Percentiles rank a stretch among this genome's conserved stretches.
These are phyloP conservation scores for Solanum okadae DNA, from an alignment of 257 asterid genomes.

Conservation along the genomic window DNA sequence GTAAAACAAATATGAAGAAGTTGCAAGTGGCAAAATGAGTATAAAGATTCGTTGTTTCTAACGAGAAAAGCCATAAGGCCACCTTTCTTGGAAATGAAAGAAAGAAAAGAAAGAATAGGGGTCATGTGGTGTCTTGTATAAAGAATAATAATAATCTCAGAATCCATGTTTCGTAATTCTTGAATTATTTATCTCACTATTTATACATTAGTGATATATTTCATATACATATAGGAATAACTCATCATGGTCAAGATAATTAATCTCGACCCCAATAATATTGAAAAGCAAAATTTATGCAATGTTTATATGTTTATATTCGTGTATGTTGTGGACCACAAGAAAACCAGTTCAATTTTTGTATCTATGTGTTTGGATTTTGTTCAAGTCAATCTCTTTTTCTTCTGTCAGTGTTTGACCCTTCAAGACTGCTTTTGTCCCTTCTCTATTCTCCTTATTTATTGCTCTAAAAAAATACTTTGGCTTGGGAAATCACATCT, in stretches of 20 bases:
- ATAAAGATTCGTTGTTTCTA: constrained; percentile 12
- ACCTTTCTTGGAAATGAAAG: constrained; percentile 34
- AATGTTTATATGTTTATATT: not conserved
- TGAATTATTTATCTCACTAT: too few relatives aligned
- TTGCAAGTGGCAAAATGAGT: not conserved
- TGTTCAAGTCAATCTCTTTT: constrained; percentile 4
- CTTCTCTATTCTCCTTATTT: not conserved
- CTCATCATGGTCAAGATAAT: not conserved
- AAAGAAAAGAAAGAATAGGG: not conserved
- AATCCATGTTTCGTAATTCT: not conserved
- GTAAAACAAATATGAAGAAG: not conserved
- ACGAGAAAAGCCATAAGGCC: constrained; percentile 13
- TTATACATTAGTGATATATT: too few relatives aligned
- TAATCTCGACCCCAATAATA: not conserved
- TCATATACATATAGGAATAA: not conserved
- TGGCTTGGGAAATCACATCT: not conserved
- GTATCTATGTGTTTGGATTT: not conserved
- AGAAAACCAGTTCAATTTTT: not conserved
- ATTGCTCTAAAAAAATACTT: not conserved
- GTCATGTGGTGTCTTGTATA: not conserved
- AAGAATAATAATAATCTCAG: not conserved
- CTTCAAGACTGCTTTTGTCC: not conserved
- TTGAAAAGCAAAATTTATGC: not conserved
- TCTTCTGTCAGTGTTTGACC: constrained; percentile 2
- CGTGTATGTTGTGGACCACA: constrained; percentile 9